Percentiles rank a stretch among this genome's conserved stretches.
phyloP scores from a whole-genome alignment of 306 rosid species.

The Coriaria nepalensis region DNA sequence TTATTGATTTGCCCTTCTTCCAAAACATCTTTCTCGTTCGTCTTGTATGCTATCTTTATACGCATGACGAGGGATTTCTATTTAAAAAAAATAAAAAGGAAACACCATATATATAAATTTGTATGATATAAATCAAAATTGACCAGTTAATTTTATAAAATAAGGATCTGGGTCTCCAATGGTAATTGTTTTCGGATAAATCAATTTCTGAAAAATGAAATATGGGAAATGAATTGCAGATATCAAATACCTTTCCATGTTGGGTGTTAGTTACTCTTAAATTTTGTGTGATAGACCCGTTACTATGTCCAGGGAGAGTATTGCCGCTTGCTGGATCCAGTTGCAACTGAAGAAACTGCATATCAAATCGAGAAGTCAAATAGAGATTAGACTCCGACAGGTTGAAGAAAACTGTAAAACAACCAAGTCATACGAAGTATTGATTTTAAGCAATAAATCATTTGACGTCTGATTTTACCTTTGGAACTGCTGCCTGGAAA shows the following conservation, averaged over 20 bases:
- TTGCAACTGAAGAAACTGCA: constrained; percentile 92
- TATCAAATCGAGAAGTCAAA: constrained; percentile 15
- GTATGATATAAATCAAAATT: no score
- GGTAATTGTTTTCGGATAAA: no score
- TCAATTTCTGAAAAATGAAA: no score
- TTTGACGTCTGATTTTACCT: constrained; percentile 39
- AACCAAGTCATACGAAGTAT: neutral
- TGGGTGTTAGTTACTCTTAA: constrained; percentile 88
- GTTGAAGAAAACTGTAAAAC: constrained; percentile 3
- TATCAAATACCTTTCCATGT: constrained; percentile 78
- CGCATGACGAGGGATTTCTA: constrained; percentile 97
- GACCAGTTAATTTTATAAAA: no score
- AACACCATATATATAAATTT: neutral
- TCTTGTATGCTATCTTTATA: constrained; percentile 82
- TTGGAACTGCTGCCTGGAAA: constrained; percentile 99
- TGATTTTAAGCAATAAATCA: constrained; percentile 3
- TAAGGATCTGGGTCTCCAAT: no score
- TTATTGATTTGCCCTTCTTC: constrained; percentile 89
- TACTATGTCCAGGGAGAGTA: constrained; percentile 56
- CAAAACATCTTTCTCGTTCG: constrained; percentile 62
- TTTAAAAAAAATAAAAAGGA: constrained; percentile 25
- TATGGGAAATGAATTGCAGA: neutral
- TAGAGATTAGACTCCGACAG: constrained; percentile 23
- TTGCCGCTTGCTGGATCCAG: constrained; percentile 84
- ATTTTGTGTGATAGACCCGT: constrained; percentile 59